phyloP scores from a whole-genome alignment of 192 early-diverging fungal genomes.

The Gamsiella multidivaricata region DNA sequence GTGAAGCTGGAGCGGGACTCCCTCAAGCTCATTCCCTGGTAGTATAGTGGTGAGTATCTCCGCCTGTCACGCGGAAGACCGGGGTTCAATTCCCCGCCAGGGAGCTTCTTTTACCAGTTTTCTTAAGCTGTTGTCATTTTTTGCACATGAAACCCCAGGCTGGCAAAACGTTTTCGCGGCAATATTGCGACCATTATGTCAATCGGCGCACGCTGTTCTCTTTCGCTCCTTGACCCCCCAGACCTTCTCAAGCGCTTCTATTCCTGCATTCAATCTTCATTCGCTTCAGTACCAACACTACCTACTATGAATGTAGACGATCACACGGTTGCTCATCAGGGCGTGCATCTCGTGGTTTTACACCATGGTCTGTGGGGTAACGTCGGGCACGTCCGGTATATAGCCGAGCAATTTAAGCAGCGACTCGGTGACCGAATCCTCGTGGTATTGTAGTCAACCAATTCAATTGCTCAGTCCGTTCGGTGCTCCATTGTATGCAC shows the following conservation, averaged over 20 bases:
- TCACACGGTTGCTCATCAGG: background rate
- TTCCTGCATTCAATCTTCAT: background rate
- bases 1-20: no score
- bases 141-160: no score
- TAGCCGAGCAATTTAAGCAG: conserved; percentile 56
- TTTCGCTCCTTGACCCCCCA: no score
- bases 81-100: no score
- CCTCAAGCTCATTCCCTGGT: no score
- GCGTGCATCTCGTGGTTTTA: conserved; percentile 67
- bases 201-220: no score
- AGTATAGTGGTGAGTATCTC: conserved; percentile 44
- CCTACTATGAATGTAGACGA: conserved; percentile 1
- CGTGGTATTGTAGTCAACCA: conserved; percentile 6
- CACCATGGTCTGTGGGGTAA: conserved; percentile 77
- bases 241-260: no score
- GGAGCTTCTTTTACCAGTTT: background rate
- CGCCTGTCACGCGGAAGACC: conserved; percentile 2
- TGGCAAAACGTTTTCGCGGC: no score
- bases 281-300: no score
- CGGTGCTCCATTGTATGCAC: no score
- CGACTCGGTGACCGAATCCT: conserved; percentile 26
- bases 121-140: background rate
- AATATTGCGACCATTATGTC: no score
- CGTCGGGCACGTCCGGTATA: conserved; percentile 57
- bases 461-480: background rate